A percentile compares a stretch with the other conserved stretches of the same genome.
Evolutionary conservation across 1,139 yeast genomes (phyloP).

Genomic region (Geotrichum phurueaensis): DNA sequence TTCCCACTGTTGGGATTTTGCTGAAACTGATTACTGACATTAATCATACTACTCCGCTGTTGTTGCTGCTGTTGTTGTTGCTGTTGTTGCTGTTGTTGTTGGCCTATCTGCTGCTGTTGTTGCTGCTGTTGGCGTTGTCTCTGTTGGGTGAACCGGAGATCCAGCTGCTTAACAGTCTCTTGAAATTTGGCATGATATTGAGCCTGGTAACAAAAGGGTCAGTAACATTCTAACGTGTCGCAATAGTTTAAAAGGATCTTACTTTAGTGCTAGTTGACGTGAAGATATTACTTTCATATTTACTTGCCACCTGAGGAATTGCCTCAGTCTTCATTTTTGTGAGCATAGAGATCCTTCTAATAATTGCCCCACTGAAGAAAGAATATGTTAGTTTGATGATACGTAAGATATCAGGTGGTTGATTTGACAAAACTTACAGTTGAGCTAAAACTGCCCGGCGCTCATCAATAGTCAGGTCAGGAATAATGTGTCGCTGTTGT

Average conservation of each 20-base stretch:
- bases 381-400: neutral
- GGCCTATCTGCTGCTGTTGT: constrained; percentile 24
- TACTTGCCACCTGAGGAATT: constrained; percentile 1
- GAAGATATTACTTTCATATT: neutral
- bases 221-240: neutral
- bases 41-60: constrained; percentile 3
- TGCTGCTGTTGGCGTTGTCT: constrained; percentile 24
- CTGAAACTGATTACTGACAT: neutral
- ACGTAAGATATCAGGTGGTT: neutral
- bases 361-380: neutral
- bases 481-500: neutral
- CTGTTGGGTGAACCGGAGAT: constrained; percentile 18
- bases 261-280: neutral
- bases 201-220: neutral
- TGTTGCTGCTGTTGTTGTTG: constrained; percentile 17
- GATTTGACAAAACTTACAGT: constrained; percentile 1
- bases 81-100: constrained; percentile 22
- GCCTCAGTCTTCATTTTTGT: neutral
- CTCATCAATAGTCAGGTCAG: neutral
- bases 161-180: neutral
- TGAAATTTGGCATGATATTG: constrained; percentile 6
- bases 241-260: neutral
- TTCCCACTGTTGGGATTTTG: neutral
- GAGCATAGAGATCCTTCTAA: neutral
- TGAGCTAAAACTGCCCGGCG: constrained; percentile 2